Evolutionary conservation across 192 early-diverging fungal genomes (phyloP), one percentile per base, ranked within the genome.

Genomic region (Coemansia sp.): DNA sequence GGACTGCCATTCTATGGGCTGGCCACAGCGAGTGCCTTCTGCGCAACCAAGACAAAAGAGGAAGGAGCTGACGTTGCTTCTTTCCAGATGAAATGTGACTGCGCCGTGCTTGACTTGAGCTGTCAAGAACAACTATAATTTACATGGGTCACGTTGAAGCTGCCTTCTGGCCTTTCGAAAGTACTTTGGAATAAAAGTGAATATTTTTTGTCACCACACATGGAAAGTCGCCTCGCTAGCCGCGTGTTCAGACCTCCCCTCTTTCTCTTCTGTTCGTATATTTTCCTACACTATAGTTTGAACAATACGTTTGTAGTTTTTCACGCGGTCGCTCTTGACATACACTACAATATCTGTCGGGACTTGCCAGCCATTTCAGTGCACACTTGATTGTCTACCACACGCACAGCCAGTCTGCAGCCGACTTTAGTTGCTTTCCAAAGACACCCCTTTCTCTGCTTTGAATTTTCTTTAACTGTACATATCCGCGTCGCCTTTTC

Each of bases 221-320:
- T 45, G 41, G 41, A 12, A n/a, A 45, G 41, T 45, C 41, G 41
- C 15, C 41, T 43, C 41, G 41, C 41, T 45, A 3, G 15, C 15
- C 41, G 41, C 41, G 15, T 45, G 41, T 5, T 15, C 41, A 45
- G 41, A 12, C 11, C 15, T 45, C 41, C 41, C 41, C 15, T 45
- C 41, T 45, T 45, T 45, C 41, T 45, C 41, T 10, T 45, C 41
- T 45, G 11, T 35, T 35, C 32, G 32, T 45, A 45, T n/a, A 45
- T 45, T 45, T 45, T 45, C 41, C 41, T 45, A 45, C 15, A 45
- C 41, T 45, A 45, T 45, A 45, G 41, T n/a, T n/a, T 45, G 41
- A n/a, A 45, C 41, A 45, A 45, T 45, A 45, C 41, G 4, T n/a
- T 15, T 45, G 32, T n/a, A 3, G 11, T 45, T 45, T 45, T 45